These are phyloP conservation scores for Diplocarpon rosae DNA, from an alignment of 2,329 filamentous ascomycete species.

Conservation along the genomic window DNA sequence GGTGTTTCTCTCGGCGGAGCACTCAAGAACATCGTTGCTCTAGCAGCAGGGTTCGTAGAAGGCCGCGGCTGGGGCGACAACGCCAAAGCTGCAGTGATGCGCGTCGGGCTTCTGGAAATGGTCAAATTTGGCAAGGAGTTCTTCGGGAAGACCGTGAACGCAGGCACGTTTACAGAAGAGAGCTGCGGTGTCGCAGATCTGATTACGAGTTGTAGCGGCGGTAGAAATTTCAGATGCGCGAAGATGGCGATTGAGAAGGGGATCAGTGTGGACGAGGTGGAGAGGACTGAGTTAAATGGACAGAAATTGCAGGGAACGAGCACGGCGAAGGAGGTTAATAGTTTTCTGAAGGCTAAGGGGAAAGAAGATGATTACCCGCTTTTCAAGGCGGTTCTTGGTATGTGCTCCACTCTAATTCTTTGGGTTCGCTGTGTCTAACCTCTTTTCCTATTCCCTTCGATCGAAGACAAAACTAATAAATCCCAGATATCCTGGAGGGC, in stretches of 20 bases:
- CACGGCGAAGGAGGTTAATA: slow-evolving; percentile 85
- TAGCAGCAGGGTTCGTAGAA: slow-evolving; percentile 90
- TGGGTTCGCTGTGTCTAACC: neutral
- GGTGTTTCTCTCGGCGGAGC: slow-evolving; percentile 91
- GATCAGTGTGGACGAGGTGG: slow-evolving; percentile 74
- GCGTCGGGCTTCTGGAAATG: slow-evolving; percentile 91
- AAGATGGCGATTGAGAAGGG: slow-evolving; percentile 75
- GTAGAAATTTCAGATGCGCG: slow-evolving; percentile 88
- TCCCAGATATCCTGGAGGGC: slow-evolving; percentile 55
- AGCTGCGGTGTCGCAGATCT: slow-evolving; percentile 91
- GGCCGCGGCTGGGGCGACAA: slow-evolving; percentile 97
- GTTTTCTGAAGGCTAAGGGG: slow-evolving; percentile 69
- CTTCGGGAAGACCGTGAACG: slow-evolving; percentile 71
- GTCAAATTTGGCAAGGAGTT: slow-evolving; percentile 91
- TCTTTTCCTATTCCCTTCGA: neutral
- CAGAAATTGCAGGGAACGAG: slow-evolving; percentile 94
- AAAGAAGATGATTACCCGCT: slow-evolving; percentile 79
- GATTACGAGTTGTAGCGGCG: slow-evolving; percentile 86
- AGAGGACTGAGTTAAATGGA: slow-evolving; percentile 82
- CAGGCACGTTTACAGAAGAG: slow-evolving; percentile 90
- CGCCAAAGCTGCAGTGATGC: slow-evolving; percentile 97
- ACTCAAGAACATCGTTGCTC: slow-evolving; percentile 90
- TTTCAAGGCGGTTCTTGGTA: slow-evolving; percentile 70
- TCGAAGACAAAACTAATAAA: slow-evolving; percentile 9
- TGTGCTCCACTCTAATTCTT: slow-evolving; percentile 6